These are phyloP conservation scores for Trichosporon ovoides DNA, from an alignment of 1,284 basidiomycete species.

Conservation along the genomic window DNA sequence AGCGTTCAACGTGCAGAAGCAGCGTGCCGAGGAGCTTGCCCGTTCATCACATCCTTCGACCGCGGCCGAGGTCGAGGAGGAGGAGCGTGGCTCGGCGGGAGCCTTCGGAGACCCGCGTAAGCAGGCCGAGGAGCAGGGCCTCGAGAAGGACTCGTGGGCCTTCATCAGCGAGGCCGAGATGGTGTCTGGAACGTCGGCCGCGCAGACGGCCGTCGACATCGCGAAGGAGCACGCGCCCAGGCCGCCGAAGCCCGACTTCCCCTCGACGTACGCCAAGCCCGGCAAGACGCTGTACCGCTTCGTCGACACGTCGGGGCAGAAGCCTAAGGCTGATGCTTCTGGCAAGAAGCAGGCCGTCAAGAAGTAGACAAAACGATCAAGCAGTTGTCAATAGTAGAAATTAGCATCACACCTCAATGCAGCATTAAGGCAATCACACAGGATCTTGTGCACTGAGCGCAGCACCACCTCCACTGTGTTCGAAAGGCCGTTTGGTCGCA, in stretches of 20 bases:
- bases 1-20: constrained; percentile 7
- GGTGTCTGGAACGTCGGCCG: constrained; percentile 8
- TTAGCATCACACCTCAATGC: too few relatives aligned
- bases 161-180: constrained; percentile 31
- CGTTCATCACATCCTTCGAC: constrained; percentile 34
- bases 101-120: constrained; percentile 29
- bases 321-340: neutral
- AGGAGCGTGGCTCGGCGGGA: constrained; percentile 32
- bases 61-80: constrained; percentile 37
- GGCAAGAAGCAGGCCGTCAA: neutral
- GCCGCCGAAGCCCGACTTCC: neutral
- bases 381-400: too few relatives aligned
- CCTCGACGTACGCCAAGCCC: neutral
- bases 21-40: constrained; percentile 15
- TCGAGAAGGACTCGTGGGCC: constrained; percentile 43
- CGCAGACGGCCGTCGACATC: neutral
- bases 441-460: too few relatives aligned
- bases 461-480: too few relatives aligned
- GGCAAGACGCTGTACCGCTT: constrained; percentile 19
- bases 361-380: neutral
- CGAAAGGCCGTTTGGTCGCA: too few relatives aligned
- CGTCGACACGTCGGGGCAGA: constrained; percentile 19
- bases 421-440: too few relatives aligned
- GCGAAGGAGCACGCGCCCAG: neutral
- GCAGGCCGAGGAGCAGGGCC: constrained; percentile 15